These are phyloP conservation scores for Capsicum baccatum DNA, from an alignment of 257 asterid species.

Conservation along the genomic window DNA sequence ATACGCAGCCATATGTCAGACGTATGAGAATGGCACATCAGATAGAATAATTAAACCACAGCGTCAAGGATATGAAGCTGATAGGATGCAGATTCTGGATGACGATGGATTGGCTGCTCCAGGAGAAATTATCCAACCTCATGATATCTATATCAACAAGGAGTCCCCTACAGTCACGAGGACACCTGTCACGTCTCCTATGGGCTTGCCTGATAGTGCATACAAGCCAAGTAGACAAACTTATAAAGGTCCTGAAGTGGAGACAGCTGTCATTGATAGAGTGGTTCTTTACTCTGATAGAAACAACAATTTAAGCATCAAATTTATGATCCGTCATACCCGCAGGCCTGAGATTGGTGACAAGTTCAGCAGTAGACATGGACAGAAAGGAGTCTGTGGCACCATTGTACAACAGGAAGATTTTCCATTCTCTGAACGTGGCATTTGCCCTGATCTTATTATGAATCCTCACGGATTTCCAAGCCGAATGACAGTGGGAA, in stretches of 20 bases:
- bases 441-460: slow-evolving; percentile 93
- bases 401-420: slow-evolving; percentile 94
- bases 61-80: slow-evolving; percentile 60
- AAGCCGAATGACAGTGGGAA: slow-evolving; percentile 99
- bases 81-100: slow-evolving; percentile 81
- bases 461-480: slow-evolving; percentile 99
- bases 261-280: slow-evolving; percentile 77
- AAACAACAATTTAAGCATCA: slow-evolving; percentile 64
- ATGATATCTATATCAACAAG: slow-evolving; percentile 73
- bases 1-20: slow-evolving; percentile 66
- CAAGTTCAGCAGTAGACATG: slow-evolving; percentile 98
- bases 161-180: slow-evolving; percentile 64
- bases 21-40: slow-evolving; percentile 57
- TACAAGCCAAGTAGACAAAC: slow-evolving; percentile 60
- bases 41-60: slow-evolving; percentile 75
- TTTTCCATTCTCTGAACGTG: slow-evolving; percentile 96
- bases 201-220: slow-evolving; percentile 57
- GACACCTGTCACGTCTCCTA: slow-evolving; percentile 37
- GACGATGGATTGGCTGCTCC: slow-evolving; percentile 97
- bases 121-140: slow-evolving; percentile 77
- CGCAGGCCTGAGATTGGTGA: slow-evolving; percentile 99
- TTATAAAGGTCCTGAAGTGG: slow-evolving; percentile 84
- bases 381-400: slow-evolving; percentile 99
- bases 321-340: slow-evolving; percentile 91
- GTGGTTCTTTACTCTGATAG: slow-evolving; percentile 78